phyloP scores from a whole-genome alignment of 2,329 filamentous ascomycete genomes.

The Venturia asperata region DNA sequence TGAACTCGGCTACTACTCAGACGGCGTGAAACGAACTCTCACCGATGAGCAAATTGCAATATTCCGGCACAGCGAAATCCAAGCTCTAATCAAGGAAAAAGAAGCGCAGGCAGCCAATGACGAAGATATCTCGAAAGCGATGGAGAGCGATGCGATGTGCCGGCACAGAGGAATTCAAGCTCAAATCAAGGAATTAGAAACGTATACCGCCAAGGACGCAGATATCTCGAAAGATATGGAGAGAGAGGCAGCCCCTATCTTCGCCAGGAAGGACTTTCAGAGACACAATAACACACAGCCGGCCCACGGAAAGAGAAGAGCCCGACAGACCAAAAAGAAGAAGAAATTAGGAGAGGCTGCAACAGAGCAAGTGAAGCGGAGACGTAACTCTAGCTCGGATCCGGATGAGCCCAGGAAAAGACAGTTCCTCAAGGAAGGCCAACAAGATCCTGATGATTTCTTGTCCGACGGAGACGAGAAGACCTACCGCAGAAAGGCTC shows the following conservation, averaged over 20 bases:
- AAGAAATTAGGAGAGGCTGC: conserved; percentile 36
- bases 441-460: conserved; percentile 22
- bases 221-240: background rate
- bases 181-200: conserved; percentile 48
- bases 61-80: conserved; percentile 82
- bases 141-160: conserved; percentile 61
- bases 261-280: conserved; percentile 21
- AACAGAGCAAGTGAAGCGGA: conserved; percentile 33
- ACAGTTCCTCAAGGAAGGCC: conserved; percentile 24
- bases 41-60: conserved; percentile 88
- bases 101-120: conserved; percentile 19
- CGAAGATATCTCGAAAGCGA: background rate
- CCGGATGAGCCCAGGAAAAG: background rate
- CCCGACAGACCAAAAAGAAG: conserved; percentile 24
- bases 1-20: conserved; percentile 72
- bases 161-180: conserved; percentile 78
- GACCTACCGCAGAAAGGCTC: conserved; percentile 22
- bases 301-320: conserved; percentile 20
- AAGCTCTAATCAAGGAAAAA: conserved; percentile 55
- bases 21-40: conserved; percentile 80
- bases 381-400: conserved; percentile 7
- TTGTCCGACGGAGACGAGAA: conserved; percentile 20
- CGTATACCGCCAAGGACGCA: conserved; percentile 2
- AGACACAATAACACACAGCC: conserved; percentile 22
- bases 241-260: conserved; percentile 1